Percentiles rank a stretch among this genome's conserved stretches.
Evolutionary conservation across 1,284 basidiomycete species (phyloP).

Genomic region (Moesziomyces parantarcticus): DNA sequence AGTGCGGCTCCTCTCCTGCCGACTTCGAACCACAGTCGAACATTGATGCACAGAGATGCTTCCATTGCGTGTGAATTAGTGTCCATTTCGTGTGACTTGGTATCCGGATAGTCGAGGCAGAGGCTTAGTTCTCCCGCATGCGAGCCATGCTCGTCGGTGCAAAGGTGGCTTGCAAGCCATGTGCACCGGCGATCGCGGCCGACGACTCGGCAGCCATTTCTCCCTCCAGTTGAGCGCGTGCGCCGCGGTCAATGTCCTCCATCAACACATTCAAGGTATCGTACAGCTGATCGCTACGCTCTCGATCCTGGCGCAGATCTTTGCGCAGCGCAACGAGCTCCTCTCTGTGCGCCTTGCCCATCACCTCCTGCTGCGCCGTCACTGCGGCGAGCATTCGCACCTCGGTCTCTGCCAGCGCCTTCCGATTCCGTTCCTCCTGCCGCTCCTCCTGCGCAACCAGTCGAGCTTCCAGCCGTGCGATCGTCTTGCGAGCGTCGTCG

Average conservation of each 20-base stretch:
- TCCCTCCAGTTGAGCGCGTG: constrained; percentile 19
- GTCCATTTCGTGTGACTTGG: too few relatives aligned
- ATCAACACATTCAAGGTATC: constrained; percentile 17
- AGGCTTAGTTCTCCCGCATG: too few relatives aligned
- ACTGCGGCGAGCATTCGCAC: background rate
- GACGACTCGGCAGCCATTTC: constrained; percentile 6
- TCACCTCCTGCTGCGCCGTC: constrained; percentile 3
- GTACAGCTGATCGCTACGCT: background rate
- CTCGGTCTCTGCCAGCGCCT: background rate
- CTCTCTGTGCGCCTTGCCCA: background rate
- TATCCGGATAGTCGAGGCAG: too few relatives aligned
- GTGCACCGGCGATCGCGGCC: background rate
- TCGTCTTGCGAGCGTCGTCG: background rate
- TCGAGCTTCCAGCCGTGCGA: background rate
- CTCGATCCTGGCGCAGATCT: too few relatives aligned
- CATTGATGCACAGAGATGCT: too few relatives aligned
- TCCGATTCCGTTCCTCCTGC: background rate
- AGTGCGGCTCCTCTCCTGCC: too few relatives aligned
- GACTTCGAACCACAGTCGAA: too few relatives aligned
- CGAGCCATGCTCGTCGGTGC: constrained; percentile 13
- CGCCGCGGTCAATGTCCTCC: constrained; percentile 29
- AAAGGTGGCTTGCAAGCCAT: constrained; percentile 2
- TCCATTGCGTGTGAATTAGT: too few relatives aligned
- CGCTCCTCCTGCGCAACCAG: background rate
- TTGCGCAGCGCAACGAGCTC: constrained; percentile 1